These are phyloP conservation scores for Penicillium ochrochloron DNA, from an alignment of 495 filamentous ascomycete species.

Conservation along the genomic window DNA sequence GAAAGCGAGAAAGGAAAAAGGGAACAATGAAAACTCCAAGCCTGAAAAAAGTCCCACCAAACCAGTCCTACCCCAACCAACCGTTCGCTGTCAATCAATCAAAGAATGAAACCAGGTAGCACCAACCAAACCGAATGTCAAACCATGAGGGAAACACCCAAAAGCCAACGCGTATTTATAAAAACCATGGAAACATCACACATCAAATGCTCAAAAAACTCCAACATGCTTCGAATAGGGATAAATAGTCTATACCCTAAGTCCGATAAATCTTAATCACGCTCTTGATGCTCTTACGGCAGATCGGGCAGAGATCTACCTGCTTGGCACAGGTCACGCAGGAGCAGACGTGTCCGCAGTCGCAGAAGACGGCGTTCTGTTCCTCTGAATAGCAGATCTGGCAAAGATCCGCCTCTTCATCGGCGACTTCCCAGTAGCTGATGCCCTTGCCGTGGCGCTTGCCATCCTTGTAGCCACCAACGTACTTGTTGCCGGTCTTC, in stretches of 20 bases:
- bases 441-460: constrained; percentile 66
- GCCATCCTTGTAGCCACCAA: constrained; percentile 65
- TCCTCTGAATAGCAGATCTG: constrained; percentile 68
- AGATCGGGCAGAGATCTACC: constrained; percentile 69
- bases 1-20: background rate
- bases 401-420: constrained; percentile 65
- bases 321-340: constrained; percentile 65
- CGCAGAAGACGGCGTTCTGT: constrained; percentile 65
- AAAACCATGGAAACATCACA: constrained; percentile 17
- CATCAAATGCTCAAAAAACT: constrained; percentile 15
- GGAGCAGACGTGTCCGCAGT: constrained; percentile 69
- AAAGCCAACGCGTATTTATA: background rate
- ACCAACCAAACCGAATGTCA: constrained; percentile 11
- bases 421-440: constrained; percentile 64
- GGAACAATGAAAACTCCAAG: constrained; percentile 9
- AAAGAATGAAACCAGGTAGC: constrained; percentile 11
- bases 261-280: constrained; percentile 63
- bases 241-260: constrained; percentile 21
- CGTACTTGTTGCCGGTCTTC: constrained; percentile 65
- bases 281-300: constrained; percentile 60
- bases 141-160: background rate
- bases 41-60: background rate
- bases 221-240: constrained; percentile 11
- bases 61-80: background rate
- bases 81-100: constrained; percentile 22